Conservation (phyloP, 148 eudicot genomes). For the Polygonum aviculare region DNA sequence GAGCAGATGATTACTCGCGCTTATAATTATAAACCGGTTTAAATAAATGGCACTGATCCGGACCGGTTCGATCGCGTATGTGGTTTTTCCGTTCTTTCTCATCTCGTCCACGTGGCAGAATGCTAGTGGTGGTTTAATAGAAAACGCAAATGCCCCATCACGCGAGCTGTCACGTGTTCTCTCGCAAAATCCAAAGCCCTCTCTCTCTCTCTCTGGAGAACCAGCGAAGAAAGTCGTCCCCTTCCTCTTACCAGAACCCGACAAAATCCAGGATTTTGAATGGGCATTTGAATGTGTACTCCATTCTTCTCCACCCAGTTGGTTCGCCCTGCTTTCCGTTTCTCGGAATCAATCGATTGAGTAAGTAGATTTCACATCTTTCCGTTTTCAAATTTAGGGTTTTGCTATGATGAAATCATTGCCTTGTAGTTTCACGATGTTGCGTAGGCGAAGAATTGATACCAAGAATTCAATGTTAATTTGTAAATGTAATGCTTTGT, state of each 20-base stretch:
- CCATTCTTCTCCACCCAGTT: neutral
- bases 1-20: neutral
- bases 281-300: neutral
- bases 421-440: neutral
- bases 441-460: neutral
- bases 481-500: neutral
- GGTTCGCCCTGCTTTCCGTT: neutral
- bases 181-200: neutral
- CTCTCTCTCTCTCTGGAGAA: neutral
- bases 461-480: neutral
- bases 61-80: too few species aligned
- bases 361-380: conserved; percentile 1
- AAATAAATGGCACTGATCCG: too few species aligned
- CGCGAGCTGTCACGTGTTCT: conserved; percentile 9
- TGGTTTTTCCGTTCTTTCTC: too few species aligned
- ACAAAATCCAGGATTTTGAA: neutral
- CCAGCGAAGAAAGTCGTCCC: conserved; percentile 7
- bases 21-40: too few species aligned
- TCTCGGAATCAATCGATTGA: neutral
- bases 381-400: conserved; percentile 4
- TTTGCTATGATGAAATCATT: neutral
- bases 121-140: neutral
- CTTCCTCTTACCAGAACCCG: neutral
- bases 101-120: neutral
- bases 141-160: neutral